phyloP scores from a whole-genome alignment of 371 early-diverging fungal species.

The Cladochytrium tenue region DNA sequence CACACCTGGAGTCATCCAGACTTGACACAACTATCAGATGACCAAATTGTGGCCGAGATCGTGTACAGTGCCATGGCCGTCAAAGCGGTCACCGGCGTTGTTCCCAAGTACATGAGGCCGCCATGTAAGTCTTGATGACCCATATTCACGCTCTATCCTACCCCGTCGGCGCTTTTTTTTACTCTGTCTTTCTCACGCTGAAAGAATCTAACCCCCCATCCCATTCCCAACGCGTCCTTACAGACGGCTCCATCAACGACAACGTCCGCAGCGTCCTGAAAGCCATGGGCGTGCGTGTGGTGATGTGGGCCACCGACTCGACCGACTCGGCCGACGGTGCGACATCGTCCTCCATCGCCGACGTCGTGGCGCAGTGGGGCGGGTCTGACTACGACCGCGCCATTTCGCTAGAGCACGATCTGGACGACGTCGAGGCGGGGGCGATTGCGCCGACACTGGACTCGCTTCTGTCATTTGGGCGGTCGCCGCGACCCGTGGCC shows the following conservation, averaged over 20 bases:
- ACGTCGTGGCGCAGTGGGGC: neutral
- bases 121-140: too few relatives aligned
- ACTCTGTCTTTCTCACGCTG: too few relatives aligned
- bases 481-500: neutral
- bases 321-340: neutral
- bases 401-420: neutral
- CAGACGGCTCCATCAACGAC: neutral
- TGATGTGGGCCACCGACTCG: neutral
- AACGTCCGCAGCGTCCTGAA: neutral
- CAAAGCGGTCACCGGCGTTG: constrained; percentile 17
- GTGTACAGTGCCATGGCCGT: constrained; percentile 56
- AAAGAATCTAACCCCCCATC: too few relatives aligned
- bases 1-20: constrained; percentile 70
- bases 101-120: constrained; percentile 40
- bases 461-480: neutral
- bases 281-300: neutral
- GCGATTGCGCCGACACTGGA: neutral
- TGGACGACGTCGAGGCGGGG: neutral
- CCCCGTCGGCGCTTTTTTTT: too few relatives aligned
- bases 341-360: neutral
- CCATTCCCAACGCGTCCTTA: too few relatives aligned
- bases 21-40: constrained; percentile 65
- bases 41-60: constrained; percentile 70
- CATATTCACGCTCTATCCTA: too few relatives aligned
- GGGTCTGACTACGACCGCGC: neutral